Base-by-base conservation (phyloP, 352 stramenopile genomes). In the Lagenidium giganteum region DNA sequence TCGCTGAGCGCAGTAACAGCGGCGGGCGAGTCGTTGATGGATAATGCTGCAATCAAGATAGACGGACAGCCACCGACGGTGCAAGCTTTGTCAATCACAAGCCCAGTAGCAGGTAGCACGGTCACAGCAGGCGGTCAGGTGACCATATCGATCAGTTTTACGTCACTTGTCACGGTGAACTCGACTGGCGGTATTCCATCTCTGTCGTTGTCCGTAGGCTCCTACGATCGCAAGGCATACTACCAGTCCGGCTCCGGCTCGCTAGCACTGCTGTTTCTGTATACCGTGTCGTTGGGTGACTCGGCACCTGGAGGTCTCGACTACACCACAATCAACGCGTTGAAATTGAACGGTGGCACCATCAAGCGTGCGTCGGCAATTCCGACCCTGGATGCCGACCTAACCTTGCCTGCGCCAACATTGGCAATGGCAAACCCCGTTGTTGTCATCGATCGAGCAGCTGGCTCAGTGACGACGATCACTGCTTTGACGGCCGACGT, bases 91-190 rank as follows among this genome's bases (percentile, higher is more conserved):
- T 56, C 43, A 8, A 53, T 88, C 11, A 33, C 57, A 14, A 28
- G 45, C 18, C 65, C 64, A 14, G 39, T 57, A 0, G 54, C 70
- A 16, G 51, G 66, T 1, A 48, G 55, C 8, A 83, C 45, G 22
- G 70, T 92, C 8, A 49, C 50, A 13, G 69, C 70, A 6, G 57
- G 47, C 1, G 42, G 85, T 7, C 35, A 64, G 33, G 63, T 88
- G 18, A 49, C 61, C 5, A 76, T 91, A 30, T 64, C 53, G 1
- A 59, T 92, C 40, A 89, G 74, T 28, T 92, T 89, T 33, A 76
- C 74, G 0, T 65, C 54, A 5, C 61, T 61, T 17, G 72, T 89
- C 17, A 67, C 54, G 22, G 71, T 92, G 9, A 42, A 88, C 42
- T 65, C 60, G 5, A 74, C 61, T 2, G 60, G 57, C n/a, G 80